phyloP scores from a whole-genome alignment of 2,329 filamentous ascomycete species.

The Fusarium buxicola region DNA sequence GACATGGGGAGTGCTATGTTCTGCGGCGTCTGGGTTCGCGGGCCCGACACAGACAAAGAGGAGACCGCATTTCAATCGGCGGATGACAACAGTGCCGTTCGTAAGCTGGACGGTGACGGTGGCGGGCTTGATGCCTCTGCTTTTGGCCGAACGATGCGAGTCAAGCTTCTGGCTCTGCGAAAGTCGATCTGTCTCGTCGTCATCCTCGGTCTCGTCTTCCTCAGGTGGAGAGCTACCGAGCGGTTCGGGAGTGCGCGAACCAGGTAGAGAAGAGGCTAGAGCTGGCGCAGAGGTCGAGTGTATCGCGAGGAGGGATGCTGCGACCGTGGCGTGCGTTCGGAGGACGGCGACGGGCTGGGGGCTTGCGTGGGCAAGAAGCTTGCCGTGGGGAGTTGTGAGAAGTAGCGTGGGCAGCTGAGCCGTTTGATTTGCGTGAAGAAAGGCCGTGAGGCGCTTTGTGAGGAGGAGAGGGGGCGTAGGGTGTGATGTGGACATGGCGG shows the following conservation, averaged over 20 bases:
- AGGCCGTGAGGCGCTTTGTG: constrained; percentile 72
- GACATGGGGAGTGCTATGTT: constrained; percentile 31
- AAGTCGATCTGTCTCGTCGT: constrained; percentile 41
- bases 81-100: constrained; percentile 69
- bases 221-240: constrained; percentile 43
- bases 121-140: constrained; percentile 50
- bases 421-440: constrained; percentile 69
- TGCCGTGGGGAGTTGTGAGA: constrained; percentile 69
- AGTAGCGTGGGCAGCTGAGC: constrained; percentile 69
- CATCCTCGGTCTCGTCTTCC: constrained; percentile 42
- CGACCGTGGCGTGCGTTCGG: constrained; percentile 72
- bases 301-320: constrained; percentile 70
- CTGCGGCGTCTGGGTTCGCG: constrained; percentile 47
- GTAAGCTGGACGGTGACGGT: constrained; percentile 70
- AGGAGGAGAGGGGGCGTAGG: constrained; percentile 70
- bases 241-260: constrained; percentile 47
- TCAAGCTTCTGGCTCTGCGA: constrained; percentile 43
- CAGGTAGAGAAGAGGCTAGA: constrained; percentile 57
- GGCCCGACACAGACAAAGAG: constrained; percentile 72
- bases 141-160: constrained; percentile 27
- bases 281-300: constrained; percentile 61
- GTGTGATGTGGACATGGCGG: constrained; percentile 51
- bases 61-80: constrained; percentile 67
- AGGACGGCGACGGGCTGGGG: constrained; percentile 66
- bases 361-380: constrained; percentile 72